Evolutionary conservation across 306 rosid species (phyloP), one percentile per base, ranked within the genome.

Genomic region (Castanospermum australe): DNA sequence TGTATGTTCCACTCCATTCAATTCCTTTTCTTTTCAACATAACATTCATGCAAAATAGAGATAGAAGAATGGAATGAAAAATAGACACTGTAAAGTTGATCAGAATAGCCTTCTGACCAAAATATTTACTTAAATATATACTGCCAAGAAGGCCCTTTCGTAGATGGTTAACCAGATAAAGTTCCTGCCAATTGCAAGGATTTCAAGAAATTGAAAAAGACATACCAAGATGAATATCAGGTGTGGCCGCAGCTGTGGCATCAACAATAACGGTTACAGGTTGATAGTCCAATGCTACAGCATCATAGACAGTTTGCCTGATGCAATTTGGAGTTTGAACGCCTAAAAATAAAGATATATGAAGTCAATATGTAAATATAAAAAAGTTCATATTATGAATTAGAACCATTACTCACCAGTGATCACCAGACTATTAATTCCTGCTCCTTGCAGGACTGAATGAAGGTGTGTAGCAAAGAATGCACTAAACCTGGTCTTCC

Each of bases 271-370:
- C 87, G 45, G 92, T 87, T 36, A 94, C 88, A 44, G 89, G 85
- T 50, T 71, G 87, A 84, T 92, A 94, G 78, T 94, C 95, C 84
- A 92, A 81, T 76, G 90, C 93, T 57, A 92, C 94, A 25, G 94
- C 99, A 79, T 94, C 99, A 80, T 62, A 91, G 48, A 91, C 96
- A 64, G 97, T 95, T 86, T 92, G 98, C 77, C 99, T 83, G 68
- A 95, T 92, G 71, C 99, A 95, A 81, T 95, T 95, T 39, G 99
- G 99, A 69, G 98, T 92, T 89, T 95, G 99, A 75, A 95, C 94
- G 71, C 98, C 99, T 92, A 65, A 13, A 82, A 30, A 30, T 21
- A 39, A 35, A 81, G 54, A 48, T 41, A 42, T 44, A 70, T 66
- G 4, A 57, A 65, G 52, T 70, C 71, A 77, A 32, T 5, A 62